These are phyloP conservation scores for Leptographium galeiforme DNA, from an alignment of 2,329 filamentous ascomycete species.

Conservation along the genomic window DNA sequence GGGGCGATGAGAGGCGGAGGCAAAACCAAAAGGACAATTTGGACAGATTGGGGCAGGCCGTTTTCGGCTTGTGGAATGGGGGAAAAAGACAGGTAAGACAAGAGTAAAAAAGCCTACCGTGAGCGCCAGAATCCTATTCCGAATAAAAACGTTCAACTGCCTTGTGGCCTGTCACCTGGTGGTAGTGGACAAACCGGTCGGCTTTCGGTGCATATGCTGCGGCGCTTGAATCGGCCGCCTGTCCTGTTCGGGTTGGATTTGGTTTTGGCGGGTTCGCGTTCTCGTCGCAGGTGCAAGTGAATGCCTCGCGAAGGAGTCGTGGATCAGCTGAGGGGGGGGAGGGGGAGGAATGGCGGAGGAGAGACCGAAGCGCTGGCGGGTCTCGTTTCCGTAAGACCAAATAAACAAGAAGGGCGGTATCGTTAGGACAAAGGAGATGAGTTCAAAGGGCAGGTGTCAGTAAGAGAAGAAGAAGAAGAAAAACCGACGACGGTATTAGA, in stretches of 20 bases:
- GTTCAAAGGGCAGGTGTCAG: background rate
- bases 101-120: background rate
- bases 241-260: background rate
- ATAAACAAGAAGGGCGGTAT: too few relatives aligned
- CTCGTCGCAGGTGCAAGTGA: constrained; percentile 23
- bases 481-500: background rate
- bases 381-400: background rate
- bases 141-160: too few relatives aligned
- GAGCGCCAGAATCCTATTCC: too few relatives aligned
- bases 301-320: constrained; percentile 19
- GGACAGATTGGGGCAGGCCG: background rate
- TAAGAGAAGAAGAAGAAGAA: background rate
- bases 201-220: too few relatives aligned
- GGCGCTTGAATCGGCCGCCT: background rate
- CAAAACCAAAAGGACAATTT: background rate
- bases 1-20: constrained; percentile 1
- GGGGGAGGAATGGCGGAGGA: background rate
- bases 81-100: background rate
- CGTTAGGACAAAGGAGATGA: background rate
- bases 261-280: constrained; percentile 6
- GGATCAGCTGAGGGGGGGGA: background rate
- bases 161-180: too few relatives aligned
- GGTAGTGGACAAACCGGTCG: too few relatives aligned
- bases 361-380: background rate
- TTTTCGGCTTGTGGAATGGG: background rate